Conservation (phyloP, 306 rosid species). For the Pyrus betulifolia region DNA sequence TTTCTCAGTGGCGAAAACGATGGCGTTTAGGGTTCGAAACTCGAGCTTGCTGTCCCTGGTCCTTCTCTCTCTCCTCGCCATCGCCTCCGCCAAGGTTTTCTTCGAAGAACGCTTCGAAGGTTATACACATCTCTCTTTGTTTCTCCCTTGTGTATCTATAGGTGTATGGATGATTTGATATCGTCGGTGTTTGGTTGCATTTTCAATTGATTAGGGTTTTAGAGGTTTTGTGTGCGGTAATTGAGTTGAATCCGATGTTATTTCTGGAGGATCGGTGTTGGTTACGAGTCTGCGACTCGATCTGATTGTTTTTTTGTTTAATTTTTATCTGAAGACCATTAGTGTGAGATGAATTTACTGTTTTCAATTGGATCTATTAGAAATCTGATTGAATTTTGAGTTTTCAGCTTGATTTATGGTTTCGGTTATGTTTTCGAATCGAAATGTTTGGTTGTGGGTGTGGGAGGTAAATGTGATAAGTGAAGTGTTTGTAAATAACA, state of each 20-base stretch:
- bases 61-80: slow-evolving; percentile 47
- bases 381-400: background rate
- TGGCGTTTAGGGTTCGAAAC: slow-evolving; percentile 72
- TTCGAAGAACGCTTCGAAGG: slow-evolving; percentile 95
- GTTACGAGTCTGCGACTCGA: slow-evolving; percentile 19
- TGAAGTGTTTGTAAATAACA: background rate
- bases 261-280: slow-evolving; percentile 22
- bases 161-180: background rate
- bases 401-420: background rate
- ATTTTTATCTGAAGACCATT: background rate
- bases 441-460: background rate
- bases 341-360: slow-evolving; percentile 14
- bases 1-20: slow-evolving; percentile 20
- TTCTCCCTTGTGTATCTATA: background rate
- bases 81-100: slow-evolving; percentile 77
- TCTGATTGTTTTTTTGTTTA: slow-evolving; percentile 15
- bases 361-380: slow-evolving; percentile 36
- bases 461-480: background rate
- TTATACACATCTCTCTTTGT: background rate
- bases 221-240: background rate
- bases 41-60: slow-evolving; percentile 52
- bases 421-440: background rate
- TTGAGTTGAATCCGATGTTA: background rate
- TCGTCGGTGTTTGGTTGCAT: slow-evolving; percentile 23
- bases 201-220: slow-evolving; percentile 11